Conservation (phyloP, 129 eudicot genomes). For the Chrysanthemum seticuspe region DNA sequence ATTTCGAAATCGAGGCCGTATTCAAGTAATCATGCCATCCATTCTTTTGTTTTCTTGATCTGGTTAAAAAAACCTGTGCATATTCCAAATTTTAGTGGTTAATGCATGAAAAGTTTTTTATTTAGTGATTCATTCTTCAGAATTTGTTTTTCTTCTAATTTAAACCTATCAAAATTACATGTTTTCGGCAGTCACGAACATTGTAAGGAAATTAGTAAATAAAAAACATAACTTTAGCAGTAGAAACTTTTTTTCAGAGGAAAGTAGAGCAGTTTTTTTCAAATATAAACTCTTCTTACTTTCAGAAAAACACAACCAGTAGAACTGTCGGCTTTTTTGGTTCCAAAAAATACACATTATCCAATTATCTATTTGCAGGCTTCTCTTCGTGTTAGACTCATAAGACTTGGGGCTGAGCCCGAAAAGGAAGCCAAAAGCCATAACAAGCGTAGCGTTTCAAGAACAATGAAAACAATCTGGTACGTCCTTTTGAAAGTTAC, state of each 20-base stretch:
- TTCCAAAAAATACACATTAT: not conserved
- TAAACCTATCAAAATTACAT: too few relatives aligned
- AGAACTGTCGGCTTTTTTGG: not conserved
- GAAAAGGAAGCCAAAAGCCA: constrained; percentile 27
- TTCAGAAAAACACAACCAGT: not conserved
- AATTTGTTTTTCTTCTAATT: too few relatives aligned
- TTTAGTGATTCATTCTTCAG: too few relatives aligned
- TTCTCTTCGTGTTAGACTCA: constrained; percentile 46
- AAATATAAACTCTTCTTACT: too few relatives aligned
- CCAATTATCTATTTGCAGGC: constrained; percentile 40
- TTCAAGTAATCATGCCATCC: constrained; percentile 41
- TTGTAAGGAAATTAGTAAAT: too few relatives aligned
- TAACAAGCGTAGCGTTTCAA: constrained; percentile 8
- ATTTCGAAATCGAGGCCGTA: constrained; percentile 59
- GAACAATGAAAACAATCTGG: constrained; percentile 27
- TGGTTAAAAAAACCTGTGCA: not conserved
- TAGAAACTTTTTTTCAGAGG: too few relatives aligned
- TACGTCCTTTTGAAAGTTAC: constrained; percentile 1
- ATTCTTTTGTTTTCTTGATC: not conserved
- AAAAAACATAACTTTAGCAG: too few relatives aligned
- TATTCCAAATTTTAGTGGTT: too few relatives aligned
- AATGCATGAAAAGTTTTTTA: too few relatives aligned
- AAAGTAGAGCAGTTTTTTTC: too few relatives aligned
- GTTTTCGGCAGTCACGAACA: too few relatives aligned
- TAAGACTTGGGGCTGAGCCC: constrained; percentile 30